Evolutionary conservation across 2,329 filamentous ascomycete species (phyloP).

Genomic region (Botrytis medusae): DNA sequence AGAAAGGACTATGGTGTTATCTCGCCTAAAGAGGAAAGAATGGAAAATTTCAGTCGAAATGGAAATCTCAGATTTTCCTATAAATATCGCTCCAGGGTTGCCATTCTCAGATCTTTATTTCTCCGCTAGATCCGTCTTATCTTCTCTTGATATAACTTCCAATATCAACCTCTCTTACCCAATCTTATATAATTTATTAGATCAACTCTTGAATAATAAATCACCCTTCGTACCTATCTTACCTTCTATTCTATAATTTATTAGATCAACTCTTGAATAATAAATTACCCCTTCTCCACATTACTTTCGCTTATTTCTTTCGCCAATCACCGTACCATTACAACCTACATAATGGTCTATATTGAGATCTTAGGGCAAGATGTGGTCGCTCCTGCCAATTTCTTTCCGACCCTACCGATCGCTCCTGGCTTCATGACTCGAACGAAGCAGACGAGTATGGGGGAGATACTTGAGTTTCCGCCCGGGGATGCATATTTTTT

Average conservation of each 20-base stretch:
- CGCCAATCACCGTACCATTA: neutral
- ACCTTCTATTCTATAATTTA: neutral
- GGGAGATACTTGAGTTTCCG: neutral
- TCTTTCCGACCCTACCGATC: neutral
- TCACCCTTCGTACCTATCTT: too few relatives aligned
- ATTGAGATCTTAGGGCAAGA: accelerated
- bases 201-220: neutral
- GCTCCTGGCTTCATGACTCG: accelerated
- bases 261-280: neutral
- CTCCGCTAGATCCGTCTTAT: neutral
- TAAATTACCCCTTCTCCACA: neutral
- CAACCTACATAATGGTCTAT: neutral
- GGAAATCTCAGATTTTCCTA: neutral
- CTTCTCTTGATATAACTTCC: neutral
- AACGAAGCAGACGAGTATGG: neutral
- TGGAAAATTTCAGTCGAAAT: neutral
- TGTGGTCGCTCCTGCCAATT: accelerated
- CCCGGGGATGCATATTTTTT: neutral
- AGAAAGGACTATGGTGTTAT: neutral
- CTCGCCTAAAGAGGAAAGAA: neutral
- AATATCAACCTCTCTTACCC: neutral
- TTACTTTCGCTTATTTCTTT: neutral
- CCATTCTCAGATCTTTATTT: too few relatives aligned
- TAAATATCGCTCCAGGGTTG: neutral
- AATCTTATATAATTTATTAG: neutral